Evolutionary conservation across 805 yeast species (phyloP), one percentile per base, ranked within the genome.

Genomic region (Wickerhamomyces ciferrii): DNA sequence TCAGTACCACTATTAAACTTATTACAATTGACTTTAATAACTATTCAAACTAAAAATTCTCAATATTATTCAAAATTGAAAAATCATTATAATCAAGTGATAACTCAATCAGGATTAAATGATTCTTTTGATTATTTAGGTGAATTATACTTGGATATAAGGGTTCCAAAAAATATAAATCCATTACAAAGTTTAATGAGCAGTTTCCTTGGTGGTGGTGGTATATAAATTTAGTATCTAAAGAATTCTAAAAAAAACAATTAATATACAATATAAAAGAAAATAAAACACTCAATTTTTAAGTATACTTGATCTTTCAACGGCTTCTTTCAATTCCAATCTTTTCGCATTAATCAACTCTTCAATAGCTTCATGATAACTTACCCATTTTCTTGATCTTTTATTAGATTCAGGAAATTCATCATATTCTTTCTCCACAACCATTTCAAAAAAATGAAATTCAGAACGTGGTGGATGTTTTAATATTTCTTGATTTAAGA

Each of bases 381-480:
- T 71, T 61, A 86, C 83, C 96, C 97, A 89, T 48, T 79, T 69
- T 45, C 98, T 69, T 29, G 72, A 69, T 48, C 99, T 74, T 48
- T 67, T 67, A 15, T 67, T 45, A 15, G 62, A 54, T 65, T 94
- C 99, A 0, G 99, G 99, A 85, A 91, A 94, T 21, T 62, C 72
- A 1, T 69, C 74, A 39, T 74, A 74, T 49, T 87, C 69, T 43
- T 75, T 68, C 15, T 64, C 74, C 2, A 84, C 80, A 15, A 62
- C 59, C 85, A 92, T 74, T 63, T 92, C 96, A 63, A 75, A 94
- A 61, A 92, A 85, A 61, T 90, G 94, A 59, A 83, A 92, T 62
- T 89, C 96, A n/a, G 91, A 74, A 51, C 87, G 72, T 2, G 96
- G 96, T 5, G 83, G 78, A 39, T 70, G 64, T 23, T 49, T 61